Evolutionary conservation across 768 basidiomycete species (phyloP).

Genomic region (Strobilomyces dryophilus): DNA sequence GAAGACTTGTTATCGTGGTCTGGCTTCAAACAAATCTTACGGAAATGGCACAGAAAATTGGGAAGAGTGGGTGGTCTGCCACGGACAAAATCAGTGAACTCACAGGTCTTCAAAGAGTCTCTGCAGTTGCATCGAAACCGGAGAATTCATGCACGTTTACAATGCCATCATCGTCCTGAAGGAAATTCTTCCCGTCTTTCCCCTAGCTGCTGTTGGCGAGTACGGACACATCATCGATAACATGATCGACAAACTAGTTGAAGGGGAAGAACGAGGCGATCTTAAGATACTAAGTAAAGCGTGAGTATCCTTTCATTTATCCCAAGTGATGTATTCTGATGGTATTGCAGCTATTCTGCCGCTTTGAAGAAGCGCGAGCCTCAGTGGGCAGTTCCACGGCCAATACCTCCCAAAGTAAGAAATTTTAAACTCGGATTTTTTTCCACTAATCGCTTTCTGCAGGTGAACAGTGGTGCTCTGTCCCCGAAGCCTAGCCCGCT

Average conservation of each 20-base stretch:
- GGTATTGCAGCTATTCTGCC: constrained; percentile 55
- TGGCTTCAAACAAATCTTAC: constrained; percentile 62
- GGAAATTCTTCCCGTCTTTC: constrained; percentile 88
- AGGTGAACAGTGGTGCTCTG: constrained; percentile 26
- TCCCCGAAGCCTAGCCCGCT: constrained; percentile 25
- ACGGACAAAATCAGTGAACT: background rate
- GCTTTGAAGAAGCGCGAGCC: constrained; percentile 71
- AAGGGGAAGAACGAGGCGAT: constrained; percentile 78
- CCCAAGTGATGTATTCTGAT: constrained; percentile 3
- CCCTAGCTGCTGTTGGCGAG: constrained; percentile 56
- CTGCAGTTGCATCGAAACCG: constrained; percentile 74
- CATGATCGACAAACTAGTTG: constrained; percentile 63
- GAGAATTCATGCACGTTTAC: constrained; percentile 96
- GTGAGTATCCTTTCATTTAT: constrained; percentile 38
- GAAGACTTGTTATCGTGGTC: constrained; percentile 65
- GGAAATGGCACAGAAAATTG: constrained; percentile 84
- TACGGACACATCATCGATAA: constrained; percentile 52
- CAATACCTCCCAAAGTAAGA: constrained; percentile 32
- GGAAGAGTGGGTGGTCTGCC: constrained; percentile 47
- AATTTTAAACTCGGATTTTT: background rate
- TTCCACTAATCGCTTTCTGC: background rate
- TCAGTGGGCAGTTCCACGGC: constrained; percentile 41
- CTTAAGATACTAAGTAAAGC: constrained; percentile 76
- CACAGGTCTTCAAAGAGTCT: constrained; percentile 51
- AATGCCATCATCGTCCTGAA: constrained; percentile 94